Evolutionary conservation across 306 rosid genomes (phyloP).

Genomic region (Inga oerstediana): DNA sequence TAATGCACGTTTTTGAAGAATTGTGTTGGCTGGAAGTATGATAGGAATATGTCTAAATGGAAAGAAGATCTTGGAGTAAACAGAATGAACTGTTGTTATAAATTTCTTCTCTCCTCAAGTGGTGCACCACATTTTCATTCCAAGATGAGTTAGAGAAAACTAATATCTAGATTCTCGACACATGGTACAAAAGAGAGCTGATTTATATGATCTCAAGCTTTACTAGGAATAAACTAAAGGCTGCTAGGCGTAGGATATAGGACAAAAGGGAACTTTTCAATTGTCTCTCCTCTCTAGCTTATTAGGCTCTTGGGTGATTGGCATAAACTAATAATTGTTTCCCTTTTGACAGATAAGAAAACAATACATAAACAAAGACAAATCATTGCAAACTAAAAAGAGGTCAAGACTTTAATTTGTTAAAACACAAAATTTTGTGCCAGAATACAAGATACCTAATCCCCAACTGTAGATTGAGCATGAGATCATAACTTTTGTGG

Average conservation of each 20-base stretch:
- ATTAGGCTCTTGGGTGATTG: too few relatives aligned
- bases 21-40: not conserved
- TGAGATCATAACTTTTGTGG: conserved; percentile 84
- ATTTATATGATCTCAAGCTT: not conserved
- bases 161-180: not conserved
- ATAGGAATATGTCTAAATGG: not conserved
- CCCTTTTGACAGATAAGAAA: not conserved
- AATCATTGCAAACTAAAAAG: not conserved
- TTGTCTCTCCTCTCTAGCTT: not conserved
- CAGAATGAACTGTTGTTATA: not conserved
- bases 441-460: conserved; percentile 52
- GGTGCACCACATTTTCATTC: not conserved
- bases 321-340: not conserved
- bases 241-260: not conserved
- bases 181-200: not conserved
- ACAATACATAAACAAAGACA: not conserved
- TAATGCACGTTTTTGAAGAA: not conserved
- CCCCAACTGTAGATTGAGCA: conserved; percentile 92
- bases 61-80: not conserved
- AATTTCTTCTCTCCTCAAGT: not conserved
- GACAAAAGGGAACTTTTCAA: not conserved
- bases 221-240: not conserved
- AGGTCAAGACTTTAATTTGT: not conserved
- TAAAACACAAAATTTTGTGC: conserved; percentile 6
- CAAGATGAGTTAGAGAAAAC: not conserved